Base-by-base conservation (phyloP, 208 protist genomes). In the Leishmania tropica region DNA sequence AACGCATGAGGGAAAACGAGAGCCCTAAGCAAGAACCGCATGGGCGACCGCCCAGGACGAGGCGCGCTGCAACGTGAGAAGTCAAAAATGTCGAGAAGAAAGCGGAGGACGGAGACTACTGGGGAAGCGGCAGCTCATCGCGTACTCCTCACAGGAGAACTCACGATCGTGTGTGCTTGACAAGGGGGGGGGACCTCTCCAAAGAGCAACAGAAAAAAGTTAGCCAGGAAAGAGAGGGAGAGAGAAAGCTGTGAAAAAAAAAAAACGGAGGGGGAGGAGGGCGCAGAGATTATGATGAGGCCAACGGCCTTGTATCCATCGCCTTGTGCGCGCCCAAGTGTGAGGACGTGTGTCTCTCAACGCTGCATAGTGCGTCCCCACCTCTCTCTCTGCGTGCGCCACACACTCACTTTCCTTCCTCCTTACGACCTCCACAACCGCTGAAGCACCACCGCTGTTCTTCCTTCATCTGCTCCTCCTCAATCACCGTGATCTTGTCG, bases 401-500 rank as follows among this genome's bases (percentile, higher is more conserved):
- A 51, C 11, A 51, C 40, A 28, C 48, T 28, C 71, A 11, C 35
- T 53, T 75, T 40, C 72, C 72, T 62, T 60, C 51, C 35, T 76
- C 51, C 31, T 37, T 31, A n/a, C 3, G 19, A 7, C 51, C 8
- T 45, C 72, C 48, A 24, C 51, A 31, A 11, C 24, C 48, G 72
- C 28, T 53, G 24, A 35, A 21, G 24, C 45, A 24, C 51, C 35
- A n/a, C 28, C 31, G 60, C 31, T 42, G 51, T n/a, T 76, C 3
- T 37, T 48, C 35, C 35, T 64, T 53, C 71, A 77, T 37, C 72
- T 85, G 35, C 60, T 80, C n/a, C 42, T 76, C 21, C 76, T 93
- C 90, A 40, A 92, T 83, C 21, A 75, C 88, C 35, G 35, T 70
- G 11, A 97, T 88, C 86, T 96, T 97, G 15, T 47, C 86, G 45